Percentiles rank a stretch among this genome's conserved stretches.
phyloP scores from a whole-genome alignment of 1,284 basidiomycete species.

The Serendipita sp. region DNA sequence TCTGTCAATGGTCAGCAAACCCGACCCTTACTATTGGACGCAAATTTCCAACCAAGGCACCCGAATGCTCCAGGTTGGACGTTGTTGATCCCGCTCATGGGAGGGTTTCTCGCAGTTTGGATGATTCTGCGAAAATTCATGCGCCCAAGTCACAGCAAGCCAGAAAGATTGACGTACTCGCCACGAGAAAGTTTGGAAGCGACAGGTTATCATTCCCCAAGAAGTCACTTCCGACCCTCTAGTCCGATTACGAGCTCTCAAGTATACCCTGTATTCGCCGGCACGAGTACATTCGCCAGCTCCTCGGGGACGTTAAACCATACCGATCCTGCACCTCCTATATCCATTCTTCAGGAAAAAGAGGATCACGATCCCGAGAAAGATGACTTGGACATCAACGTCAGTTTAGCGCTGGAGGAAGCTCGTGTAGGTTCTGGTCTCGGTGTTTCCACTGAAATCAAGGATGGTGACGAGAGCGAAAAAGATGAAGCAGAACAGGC shows the following conservation, averaged over 20 bases:
- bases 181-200: neutral
- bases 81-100: neutral
- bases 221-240: neutral
- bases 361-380: neutral
- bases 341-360: neutral
- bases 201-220: too few relatives aligned
- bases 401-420: conserved; percentile 13
- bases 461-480: conserved; percentile 42
- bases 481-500: conserved; percentile 40
- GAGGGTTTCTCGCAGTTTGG: neutral
- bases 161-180: neutral
- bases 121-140: neutral
- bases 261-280: neutral
- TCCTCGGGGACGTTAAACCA: neutral
- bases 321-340: neutral
- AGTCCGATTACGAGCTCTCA: neutral
- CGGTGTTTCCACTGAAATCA: conserved; percentile 22
- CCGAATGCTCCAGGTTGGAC: neutral
- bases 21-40: neutral
- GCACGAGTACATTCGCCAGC: neutral
- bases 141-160: neutral
- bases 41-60: neutral
- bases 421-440: conserved; percentile 19
- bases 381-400: neutral
- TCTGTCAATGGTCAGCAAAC: neutral